phyloP scores from a whole-genome alignment of 148 eudicot genomes.

The Tetragonia tetragonoides region DNA sequence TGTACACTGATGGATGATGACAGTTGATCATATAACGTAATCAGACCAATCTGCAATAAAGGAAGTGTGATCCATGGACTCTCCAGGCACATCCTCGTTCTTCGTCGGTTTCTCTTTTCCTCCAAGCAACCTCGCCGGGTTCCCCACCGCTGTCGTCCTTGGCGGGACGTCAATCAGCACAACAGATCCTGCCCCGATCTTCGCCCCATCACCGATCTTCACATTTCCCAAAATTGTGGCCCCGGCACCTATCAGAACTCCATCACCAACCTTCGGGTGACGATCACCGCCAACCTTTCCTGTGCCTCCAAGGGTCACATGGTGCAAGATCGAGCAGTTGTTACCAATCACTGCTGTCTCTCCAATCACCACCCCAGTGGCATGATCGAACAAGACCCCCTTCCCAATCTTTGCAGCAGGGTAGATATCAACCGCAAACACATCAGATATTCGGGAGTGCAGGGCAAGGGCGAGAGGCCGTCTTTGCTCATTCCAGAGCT shows the following conservation, averaged over 20 bases:
- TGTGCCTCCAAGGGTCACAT: constrained; percentile 67
- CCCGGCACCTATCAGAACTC: constrained; percentile 69
- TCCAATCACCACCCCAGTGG: constrained; percentile 72
- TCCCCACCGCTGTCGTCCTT: constrained; percentile 58
- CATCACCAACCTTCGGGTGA: constrained; percentile 67
- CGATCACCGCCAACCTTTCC: constrained; percentile 62
- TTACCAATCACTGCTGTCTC: constrained; percentile 67
- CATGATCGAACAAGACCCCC: constrained; percentile 68
- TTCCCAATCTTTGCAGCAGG: constrained; percentile 61
- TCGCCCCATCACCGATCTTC: constrained; percentile 69
- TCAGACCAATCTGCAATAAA: constrained; percentile 55
- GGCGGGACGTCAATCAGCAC: constrained; percentile 67
- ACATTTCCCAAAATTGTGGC: constrained; percentile 60
- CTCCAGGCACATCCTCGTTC: constrained; percentile 57
- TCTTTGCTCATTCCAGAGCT: constrained; percentile 49
- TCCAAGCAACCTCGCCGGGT: constrained; percentile 62
- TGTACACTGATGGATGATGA: not conserved
- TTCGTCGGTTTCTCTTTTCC: constrained; percentile 49
- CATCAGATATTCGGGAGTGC: constrained; percentile 55
- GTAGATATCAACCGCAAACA: constrained; percentile 65
- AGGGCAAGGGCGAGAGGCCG: constrained; percentile 60
- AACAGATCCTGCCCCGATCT: constrained; percentile 68
- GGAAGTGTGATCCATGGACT: constrained; percentile 68
- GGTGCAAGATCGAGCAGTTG: constrained; percentile 59
- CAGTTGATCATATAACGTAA: constrained; percentile 32